Conservation (phyloP, 1,139 yeast genomes). For the Pichia sp. region DNA sequence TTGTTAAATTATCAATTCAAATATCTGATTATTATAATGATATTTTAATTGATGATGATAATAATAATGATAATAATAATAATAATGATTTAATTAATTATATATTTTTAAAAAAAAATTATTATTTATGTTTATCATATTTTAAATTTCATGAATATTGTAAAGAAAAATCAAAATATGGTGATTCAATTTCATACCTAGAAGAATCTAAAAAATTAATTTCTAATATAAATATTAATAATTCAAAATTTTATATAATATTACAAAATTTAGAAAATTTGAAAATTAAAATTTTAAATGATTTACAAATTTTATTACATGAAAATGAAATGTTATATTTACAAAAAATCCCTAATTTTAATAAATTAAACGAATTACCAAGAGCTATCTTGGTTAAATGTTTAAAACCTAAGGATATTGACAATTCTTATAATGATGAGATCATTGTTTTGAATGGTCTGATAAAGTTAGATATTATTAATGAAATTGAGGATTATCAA, state of each 20-base stretch:
- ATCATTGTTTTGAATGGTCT: slow-evolving; percentile 45
- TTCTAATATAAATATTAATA: slow-evolving; percentile 5
- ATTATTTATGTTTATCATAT: slow-evolving; percentile 66
- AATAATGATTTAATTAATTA: slow-evolving; percentile 51
- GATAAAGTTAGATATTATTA: slow-evolving; percentile 61
- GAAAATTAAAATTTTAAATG: slow-evolving; percentile 35
- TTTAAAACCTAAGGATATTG: slow-evolving; percentile 31
- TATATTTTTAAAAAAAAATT: slow-evolving; percentile 48
- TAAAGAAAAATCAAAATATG: slow-evolving; percentile 49
- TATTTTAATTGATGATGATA: slow-evolving; percentile 35
- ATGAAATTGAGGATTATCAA: slow-evolving; percentile 60
- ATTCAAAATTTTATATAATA: slow-evolving; percentile 5
- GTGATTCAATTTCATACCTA: slow-evolving; percentile 62
- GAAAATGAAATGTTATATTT: slow-evolving; percentile 79
- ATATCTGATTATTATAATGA: slow-evolving; percentile 51
- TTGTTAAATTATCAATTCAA: slow-evolving; percentile 60
- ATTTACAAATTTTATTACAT: slow-evolving; percentile 54
- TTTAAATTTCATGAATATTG: slow-evolving; percentile 52
- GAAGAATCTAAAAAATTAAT: slow-evolving; percentile 38
- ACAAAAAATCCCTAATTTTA: slow-evolving; percentile 50
- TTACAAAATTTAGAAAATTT: slow-evolving; percentile 19
- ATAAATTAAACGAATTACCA: slow-evolving; percentile 38
- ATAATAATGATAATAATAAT: too few relatives aligned
- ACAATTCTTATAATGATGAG: slow-evolving; percentile 10
- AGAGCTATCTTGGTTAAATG: slow-evolving; percentile 56